Evolutionary conservation across 2,329 filamentous ascomycete species (phyloP).

Genomic region (Fusarium sacchari): DNA sequence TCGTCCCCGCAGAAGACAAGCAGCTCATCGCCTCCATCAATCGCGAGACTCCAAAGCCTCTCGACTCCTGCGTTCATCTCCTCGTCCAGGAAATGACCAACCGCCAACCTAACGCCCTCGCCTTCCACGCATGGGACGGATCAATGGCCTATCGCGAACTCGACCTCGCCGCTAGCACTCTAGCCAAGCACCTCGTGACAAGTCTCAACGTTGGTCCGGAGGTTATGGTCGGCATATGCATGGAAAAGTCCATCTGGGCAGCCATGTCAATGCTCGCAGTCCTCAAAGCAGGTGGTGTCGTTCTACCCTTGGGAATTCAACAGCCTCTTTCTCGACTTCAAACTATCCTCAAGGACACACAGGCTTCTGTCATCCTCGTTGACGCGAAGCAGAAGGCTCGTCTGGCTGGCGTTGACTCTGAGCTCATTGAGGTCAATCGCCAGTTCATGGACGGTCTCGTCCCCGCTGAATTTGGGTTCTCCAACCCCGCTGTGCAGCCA

Average conservation of each 20-base stretch:
- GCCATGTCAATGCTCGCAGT: not conserved
- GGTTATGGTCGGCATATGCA: not conserved
- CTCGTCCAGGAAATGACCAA: not conserved
- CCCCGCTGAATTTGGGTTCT: not conserved
- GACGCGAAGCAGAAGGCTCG: not conserved
- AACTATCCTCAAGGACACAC: not conserved
- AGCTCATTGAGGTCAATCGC: not conserved
- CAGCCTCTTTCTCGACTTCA: not conserved
- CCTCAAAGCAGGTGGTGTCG: not conserved
- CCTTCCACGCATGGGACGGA: not conserved
- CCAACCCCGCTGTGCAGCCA: not conserved
- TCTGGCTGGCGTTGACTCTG: not conserved
- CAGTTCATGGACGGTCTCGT: not conserved
- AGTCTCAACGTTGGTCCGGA: not conserved
- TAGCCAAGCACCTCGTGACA: not conserved
- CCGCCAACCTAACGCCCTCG: not conserved
- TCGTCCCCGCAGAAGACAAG: not conserved
- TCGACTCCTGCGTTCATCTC: not conserved
- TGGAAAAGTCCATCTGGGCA: not conserved
- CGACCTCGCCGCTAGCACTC: not conserved
- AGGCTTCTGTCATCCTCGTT: not conserved
- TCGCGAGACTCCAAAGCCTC: not conserved
- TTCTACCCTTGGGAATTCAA: not conserved
- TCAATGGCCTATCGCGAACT: not conserved
- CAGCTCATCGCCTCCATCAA: not conserved